Evolutionary conservation across 805 yeast species (phyloP).

Genomic region (Pichia membranifaciens): DNA sequence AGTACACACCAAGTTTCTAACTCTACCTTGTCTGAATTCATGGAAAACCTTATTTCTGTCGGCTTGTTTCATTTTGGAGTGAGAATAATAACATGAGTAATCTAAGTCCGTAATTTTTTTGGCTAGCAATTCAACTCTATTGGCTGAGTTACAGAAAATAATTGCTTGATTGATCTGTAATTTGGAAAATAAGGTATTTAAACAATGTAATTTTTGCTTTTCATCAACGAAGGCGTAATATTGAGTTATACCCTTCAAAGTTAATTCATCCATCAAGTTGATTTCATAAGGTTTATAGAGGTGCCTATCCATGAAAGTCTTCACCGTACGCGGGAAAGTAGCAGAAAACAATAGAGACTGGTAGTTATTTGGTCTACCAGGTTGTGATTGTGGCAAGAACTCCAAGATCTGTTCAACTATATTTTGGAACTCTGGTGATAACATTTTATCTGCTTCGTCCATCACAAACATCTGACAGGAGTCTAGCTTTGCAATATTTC

Average conservation of each 20-base stretch:
- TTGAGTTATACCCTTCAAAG: slow-evolving; percentile 93
- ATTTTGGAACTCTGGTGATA: slow-evolving; percentile 81
- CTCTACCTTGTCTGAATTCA: slow-evolving; percentile 97
- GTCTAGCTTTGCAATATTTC: slow-evolving; percentile 79
- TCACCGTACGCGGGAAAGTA: slow-evolving; percentile 92
- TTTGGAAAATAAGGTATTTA: slow-evolving; percentile 90
- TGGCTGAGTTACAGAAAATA: slow-evolving; percentile 94
- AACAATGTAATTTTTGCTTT: slow-evolving; percentile 90
- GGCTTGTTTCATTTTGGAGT: slow-evolving; percentile 95
- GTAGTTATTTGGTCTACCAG: slow-evolving; percentile 39
- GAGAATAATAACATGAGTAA: slow-evolving; percentile 93
- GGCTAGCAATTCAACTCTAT: slow-evolving; percentile 91
- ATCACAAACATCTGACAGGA: slow-evolving; percentile 84
- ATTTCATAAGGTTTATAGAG: slow-evolving; percentile 90
- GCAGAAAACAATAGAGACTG: slow-evolving; percentile 91
- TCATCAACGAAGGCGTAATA: slow-evolving; percentile 98
- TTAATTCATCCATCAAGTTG: slow-evolving; percentile 95
- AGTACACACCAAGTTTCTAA: slow-evolving; percentile 94
- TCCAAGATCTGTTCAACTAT: slow-evolving; percentile 81
- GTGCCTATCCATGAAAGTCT: slow-evolving; percentile 86
- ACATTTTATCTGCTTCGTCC: slow-evolving; percentile 99
- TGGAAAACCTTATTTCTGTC: slow-evolving; percentile 98
- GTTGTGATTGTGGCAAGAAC: slow-evolving; percentile 56
- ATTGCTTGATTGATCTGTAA: slow-evolving; percentile 94
- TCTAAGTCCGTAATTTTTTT: slow-evolving; percentile 95